Evolutionary conservation across 2,329 filamentous ascomycete genomes (phyloP).

Genomic region (Fusarium caatingaense): DNA sequence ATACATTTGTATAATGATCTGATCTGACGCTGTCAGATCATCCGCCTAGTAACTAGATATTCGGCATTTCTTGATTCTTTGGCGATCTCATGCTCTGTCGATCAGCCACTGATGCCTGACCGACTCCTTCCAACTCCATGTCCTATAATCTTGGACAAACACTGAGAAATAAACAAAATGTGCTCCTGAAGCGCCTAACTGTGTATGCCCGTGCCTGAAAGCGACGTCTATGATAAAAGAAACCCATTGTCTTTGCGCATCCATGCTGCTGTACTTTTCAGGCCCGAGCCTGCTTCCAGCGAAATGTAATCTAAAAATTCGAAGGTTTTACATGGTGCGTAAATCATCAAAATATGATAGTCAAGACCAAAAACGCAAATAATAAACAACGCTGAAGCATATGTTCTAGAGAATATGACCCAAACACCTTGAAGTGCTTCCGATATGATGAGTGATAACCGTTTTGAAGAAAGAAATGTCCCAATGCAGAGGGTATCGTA

Average conservation of each 20-base stretch:
- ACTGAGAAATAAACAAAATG: conserved; percentile 1
- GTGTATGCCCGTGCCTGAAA: conserved; percentile 22
- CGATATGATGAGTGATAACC: not conserved
- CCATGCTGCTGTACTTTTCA: conserved; percentile 22
- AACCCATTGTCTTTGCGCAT: conserved; percentile 11
- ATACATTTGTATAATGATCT: conserved; percentile 14
- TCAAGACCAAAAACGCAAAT: not conserved
- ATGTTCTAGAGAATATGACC: conserved; percentile 13
- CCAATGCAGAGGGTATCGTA: conserved; percentile 36
- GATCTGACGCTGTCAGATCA: conserved; percentile 4
- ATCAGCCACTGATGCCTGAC: not conserved
- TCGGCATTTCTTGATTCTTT: conserved; percentile 3
- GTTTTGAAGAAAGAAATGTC: conserved; percentile 7
- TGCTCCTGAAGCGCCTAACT: conserved; percentile 14
- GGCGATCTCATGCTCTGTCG: not conserved
- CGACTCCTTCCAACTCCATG: not conserved
- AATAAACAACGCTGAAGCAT: conserved; percentile 12
- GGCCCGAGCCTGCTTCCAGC: conserved; percentile 29
- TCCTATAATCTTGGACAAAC: not conserved
- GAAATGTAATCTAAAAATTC: conserved; percentile 25
- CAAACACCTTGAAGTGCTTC: conserved; percentile 41
- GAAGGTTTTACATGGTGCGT: conserved; percentile 12
- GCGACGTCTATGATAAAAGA: conserved; percentile 18
- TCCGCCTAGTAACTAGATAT: not conserved
- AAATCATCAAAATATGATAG: conserved; percentile 30